phyloP scores from a whole-genome alignment of 371 early-diverging fungal species.

The Lichtheimia hyalospora region DNA sequence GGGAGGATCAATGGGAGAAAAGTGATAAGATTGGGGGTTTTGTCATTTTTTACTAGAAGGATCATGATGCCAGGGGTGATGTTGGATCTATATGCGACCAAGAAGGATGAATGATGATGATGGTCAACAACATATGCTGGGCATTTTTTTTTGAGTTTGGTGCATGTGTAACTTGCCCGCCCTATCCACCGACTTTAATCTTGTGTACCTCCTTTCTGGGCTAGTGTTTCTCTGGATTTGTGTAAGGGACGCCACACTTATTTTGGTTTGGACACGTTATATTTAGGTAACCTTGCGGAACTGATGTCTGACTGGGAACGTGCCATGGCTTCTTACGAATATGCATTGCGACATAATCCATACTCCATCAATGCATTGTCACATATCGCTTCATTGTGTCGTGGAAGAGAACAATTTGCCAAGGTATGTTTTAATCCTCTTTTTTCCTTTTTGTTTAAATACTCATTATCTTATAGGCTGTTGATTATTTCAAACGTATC shows the following conservation, averaged over 20 bases:
- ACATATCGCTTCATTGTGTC: conserved; percentile 67
- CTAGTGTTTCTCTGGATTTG: conserved; percentile 9
- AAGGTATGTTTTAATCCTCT: conserved; percentile 28
- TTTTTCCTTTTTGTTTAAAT: not conserved
- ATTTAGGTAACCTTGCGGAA: conserved; percentile 64
- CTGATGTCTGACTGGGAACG: conserved; percentile 74
- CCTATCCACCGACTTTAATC: conserved; percentile 19
- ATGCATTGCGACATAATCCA: conserved; percentile 86
- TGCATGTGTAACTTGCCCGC: conserved; percentile 17
- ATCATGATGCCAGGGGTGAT: not conserved
- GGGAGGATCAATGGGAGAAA: not conserved
- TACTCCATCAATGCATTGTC: conserved; percentile 79
- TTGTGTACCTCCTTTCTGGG: conserved; percentile 16
- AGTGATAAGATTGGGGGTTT: not conserved
- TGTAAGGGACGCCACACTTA: conserved; percentile 27
- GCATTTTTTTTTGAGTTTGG: not conserved
- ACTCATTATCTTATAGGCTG: conserved; percentile 53
- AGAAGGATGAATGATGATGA: not conserved
- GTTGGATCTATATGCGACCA: not conserved
- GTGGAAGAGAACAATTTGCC: conserved; percentile 62
- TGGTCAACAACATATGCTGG: not conserved
- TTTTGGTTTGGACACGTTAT: conserved; percentile 13
- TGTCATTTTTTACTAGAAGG: not conserved
- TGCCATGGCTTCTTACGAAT: conserved; percentile 80
- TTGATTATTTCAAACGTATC: conserved; percentile 85